Base-by-base conservation (phyloP, 1,284 basidiomycete genomes). In the Calocybe gambosa region DNA sequence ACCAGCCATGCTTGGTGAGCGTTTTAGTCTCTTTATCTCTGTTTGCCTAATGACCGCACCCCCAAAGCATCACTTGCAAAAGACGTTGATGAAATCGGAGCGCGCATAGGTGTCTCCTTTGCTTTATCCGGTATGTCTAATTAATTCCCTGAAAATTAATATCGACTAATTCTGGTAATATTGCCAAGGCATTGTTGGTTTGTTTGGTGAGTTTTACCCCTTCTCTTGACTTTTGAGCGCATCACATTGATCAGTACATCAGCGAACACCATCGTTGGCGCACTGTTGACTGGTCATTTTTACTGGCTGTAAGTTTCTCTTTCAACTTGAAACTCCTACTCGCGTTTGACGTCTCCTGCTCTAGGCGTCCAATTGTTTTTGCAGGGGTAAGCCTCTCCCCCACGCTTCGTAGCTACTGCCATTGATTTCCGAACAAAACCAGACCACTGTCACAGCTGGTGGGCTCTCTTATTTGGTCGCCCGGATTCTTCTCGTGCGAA, bases 81-180 rank as follows among this genome's bases (percentile, higher is more conserved):
- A 19, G 60, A 57, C 21, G 62, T 67, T 39, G 55, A 59, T 15
- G 69, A 71, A 50, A 67, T 71, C 18, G 69, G 69, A 7, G 62
- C 63, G 16, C 63, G 69, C 2, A 52, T 71, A 31, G 69, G 68
- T 7, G 55, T 68, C 8, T 68, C 64, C 48, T 67, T 67, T 43
- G 61, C 62, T 5, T 59, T 69, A 36, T 63, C 65, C 31, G 65
- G 68, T 69, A 38, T 40, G 61, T 49, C 20, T 26, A 5, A 5
- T 3, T 12, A 20, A 4, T 8, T 50, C 44, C 8, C 34, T 3
- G 7, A 13, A 20, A 21, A 16, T 13, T 8, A 28, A 12, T 16
- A 12, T 13, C 20, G 12, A n/a, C 21, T 28, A 2, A 23, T 31
- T 8, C 23, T 28, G 4, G 25, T 29, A 4, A 5, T 1, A 7